Conservation (phyloP, 768 basidiomycete species). For the Lactarius akahatsu region DNA sequence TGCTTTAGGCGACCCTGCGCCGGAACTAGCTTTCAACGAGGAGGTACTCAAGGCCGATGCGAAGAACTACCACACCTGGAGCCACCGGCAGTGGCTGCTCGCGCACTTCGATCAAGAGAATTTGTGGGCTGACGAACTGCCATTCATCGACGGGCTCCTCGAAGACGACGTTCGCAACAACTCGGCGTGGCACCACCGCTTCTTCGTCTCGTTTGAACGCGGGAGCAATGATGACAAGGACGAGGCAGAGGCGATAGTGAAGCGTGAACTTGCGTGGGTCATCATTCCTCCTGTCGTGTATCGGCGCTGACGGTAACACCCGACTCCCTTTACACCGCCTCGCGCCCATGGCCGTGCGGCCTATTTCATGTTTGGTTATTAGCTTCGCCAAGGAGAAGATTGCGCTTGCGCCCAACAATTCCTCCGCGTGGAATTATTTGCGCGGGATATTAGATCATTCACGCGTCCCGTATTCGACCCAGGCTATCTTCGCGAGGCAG, state of each 20-base stretch:
- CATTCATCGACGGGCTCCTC: conserved; percentile 69
- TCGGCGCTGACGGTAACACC: conserved; percentile 6
- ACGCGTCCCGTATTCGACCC: conserved; percentile 52
- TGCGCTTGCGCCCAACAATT: conserved; percentile 85
- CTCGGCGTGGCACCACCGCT: conserved; percentile 95
- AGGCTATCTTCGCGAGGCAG: conserved; percentile 60
- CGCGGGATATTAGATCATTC: conserved; percentile 75
- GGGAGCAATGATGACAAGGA: conserved; percentile 62
- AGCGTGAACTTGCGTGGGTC: conserved; percentile 77
- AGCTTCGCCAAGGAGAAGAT: conserved; percentile 78
- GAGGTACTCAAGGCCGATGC: conserved; percentile 68
- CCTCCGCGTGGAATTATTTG: conserved; percentile 96
- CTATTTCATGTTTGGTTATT: conserved; percentile 32
- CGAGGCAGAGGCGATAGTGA: conserved; percentile 56
- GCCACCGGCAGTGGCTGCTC: conserved; percentile 93
- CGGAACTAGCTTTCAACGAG: conserved; percentile 82
- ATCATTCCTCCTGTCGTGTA: conserved; percentile 7
- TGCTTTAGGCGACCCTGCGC: conserved; percentile 48
- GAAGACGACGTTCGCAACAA: conserved; percentile 87
- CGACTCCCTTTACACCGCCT: background rate
- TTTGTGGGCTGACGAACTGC: conserved; percentile 75
- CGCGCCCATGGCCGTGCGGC: conserved; percentile 16
- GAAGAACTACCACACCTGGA: conserved; percentile 99
- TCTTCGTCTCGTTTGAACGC: conserved; percentile 79
- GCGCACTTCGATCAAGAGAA: conserved; percentile 73